Conservation (phyloP, 1,139 yeast species). For the Blastobotrys proliferans region DNA sequence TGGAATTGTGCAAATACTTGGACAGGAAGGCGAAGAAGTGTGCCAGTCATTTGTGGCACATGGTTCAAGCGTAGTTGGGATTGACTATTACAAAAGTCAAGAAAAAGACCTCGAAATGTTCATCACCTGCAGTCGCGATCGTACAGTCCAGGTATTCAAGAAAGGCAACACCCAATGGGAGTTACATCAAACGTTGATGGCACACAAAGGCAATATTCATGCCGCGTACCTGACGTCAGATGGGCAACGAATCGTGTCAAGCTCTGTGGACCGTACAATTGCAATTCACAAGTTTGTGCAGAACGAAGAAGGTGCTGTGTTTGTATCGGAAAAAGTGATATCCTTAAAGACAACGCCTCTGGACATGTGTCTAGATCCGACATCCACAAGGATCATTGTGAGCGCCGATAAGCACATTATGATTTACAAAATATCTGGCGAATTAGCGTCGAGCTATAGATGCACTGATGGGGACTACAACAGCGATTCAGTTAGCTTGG, state of each 20-base stretch:
- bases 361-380: conserved; percentile 30
- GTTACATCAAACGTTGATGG: conserved; percentile 51
- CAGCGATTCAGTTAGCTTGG: conserved; percentile 27
- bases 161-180: conserved; percentile 40
- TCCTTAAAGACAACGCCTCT: conserved; percentile 50
- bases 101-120: conserved; percentile 14
- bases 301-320: conserved; percentile 21
- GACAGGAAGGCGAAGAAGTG: background rate
- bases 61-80: conserved; percentile 27
- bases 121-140: conserved; percentile 47
- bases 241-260: conserved; percentile 42
- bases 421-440: conserved; percentile 42
- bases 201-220: conserved; percentile 54
- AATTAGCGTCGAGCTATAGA: conserved; percentile 41
- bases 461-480: conserved; percentile 30
- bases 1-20: conserved; percentile 21
- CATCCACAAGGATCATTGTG: conserved; percentile 39
- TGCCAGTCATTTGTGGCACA: conserved; percentile 25
- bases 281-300: conserved; percentile 45
- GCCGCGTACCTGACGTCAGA: conserved; percentile 34
- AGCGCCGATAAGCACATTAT: conserved; percentile 50
- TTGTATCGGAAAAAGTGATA: conserved; percentile 44
- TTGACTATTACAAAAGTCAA: conserved; percentile 19
- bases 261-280: conserved; percentile 58
- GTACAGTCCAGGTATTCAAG: conserved; percentile 55